Percentiles rank a stretch among this genome's conserved stretches.
These are phyloP conservation scores for Boeremia exigua DNA, from an alignment of 2,329 filamentous ascomycete genomes.

Conservation along the genomic window DNA sequence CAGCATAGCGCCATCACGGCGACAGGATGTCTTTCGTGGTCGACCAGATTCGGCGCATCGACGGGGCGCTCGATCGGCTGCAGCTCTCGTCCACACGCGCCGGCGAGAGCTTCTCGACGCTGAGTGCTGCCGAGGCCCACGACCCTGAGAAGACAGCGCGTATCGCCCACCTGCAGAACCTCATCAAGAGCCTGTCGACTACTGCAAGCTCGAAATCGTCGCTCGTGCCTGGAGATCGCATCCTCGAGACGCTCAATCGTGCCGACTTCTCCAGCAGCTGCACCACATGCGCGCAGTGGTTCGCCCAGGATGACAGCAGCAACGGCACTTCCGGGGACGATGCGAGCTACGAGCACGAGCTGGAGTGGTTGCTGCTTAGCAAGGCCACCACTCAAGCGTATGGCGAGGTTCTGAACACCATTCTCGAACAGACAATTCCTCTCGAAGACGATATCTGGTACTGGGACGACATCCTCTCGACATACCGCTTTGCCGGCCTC, in stretches of 20 bases:
- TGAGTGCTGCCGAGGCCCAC: slow-evolving; percentile 44
- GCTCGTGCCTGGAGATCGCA: slow-evolving; percentile 61
- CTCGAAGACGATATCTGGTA: slow-evolving; percentile 91
- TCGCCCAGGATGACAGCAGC: slow-evolving; percentile 35
- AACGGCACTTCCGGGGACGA: slow-evolving; percentile 30
- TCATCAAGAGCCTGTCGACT: slow-evolving; percentile 74
- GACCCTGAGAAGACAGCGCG: slow-evolving; percentile 55
- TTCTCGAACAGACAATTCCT: slow-evolving; percentile 83
- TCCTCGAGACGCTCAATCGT: slow-evolving; percentile 68
- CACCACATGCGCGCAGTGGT: slow-evolving; percentile 49
- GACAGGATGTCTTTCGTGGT: slow-evolving; percentile 51
- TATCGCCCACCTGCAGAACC: slow-evolving; percentile 65
- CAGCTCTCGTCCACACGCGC: slow-evolving; percentile 53
- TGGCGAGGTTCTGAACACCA: slow-evolving; percentile 75
- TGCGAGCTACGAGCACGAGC: slow-evolving; percentile 69
- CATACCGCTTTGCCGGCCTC: slow-evolving; percentile 76
- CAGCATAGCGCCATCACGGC: slow-evolving; percentile 26
- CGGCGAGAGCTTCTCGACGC: slow-evolving; percentile 37
- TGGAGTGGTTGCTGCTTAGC: slow-evolving; percentile 89
- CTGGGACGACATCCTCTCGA: slow-evolving; percentile 88
- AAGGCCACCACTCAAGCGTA: slow-evolving; percentile 94
- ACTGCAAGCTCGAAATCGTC: slow-evolving; percentile 69
- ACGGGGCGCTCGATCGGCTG: slow-evolving; percentile 63
- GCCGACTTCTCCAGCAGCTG: slow-evolving; percentile 59
- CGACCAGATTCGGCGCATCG: slow-evolving; percentile 62